These are phyloP conservation scores for Hemileia vastatrix DNA, from an alignment of 1,284 basidiomycete species.

Conservation along the genomic window DNA sequence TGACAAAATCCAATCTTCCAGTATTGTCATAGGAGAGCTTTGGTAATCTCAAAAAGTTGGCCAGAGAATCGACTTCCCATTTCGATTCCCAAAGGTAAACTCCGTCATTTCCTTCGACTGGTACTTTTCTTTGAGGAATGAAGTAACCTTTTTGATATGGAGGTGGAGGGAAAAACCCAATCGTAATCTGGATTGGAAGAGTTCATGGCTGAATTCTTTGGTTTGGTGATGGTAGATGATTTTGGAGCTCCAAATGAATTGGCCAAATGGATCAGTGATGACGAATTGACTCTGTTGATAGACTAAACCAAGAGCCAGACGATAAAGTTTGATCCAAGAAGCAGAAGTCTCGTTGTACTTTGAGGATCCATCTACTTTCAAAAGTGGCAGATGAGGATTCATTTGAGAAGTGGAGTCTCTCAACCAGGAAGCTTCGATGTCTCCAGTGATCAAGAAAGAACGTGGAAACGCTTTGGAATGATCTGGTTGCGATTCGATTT, in stretches of 20 bases:
- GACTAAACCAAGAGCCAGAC: slow-evolving; percentile 28
- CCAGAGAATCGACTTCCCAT: slow-evolving; percentile 34
- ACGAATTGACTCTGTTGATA: slow-evolving; percentile 32
- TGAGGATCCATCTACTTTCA: slow-evolving; percentile 18
- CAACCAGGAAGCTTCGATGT: slow-evolving; percentile 31
- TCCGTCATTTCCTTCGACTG: slow-evolving; percentile 24
- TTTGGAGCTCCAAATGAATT: slow-evolving; percentile 33
- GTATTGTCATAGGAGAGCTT: slow-evolving; percentile 4
- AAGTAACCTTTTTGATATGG: too few species aligned
- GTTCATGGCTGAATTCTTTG: slow-evolving; percentile 29
- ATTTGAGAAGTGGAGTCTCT: slow-evolving; percentile 31
- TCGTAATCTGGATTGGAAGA: too few species aligned
- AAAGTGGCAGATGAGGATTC: slow-evolving; percentile 25
- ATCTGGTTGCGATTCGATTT: slow-evolving; percentile 25
- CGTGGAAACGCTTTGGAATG: slow-evolving; percentile 27
- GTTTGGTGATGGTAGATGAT: slow-evolving; percentile 27
- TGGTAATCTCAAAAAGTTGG: slow-evolving; percentile 22
- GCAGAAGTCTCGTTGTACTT: slow-evolving; percentile 11
- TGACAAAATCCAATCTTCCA: slow-evolving; percentile 28
- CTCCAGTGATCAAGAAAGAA: slow-evolving; percentile 32
- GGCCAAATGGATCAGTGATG: slow-evolving; percentile 27
- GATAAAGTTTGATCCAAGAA: slow-evolving; percentile 31
- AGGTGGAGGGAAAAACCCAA: too few species aligned
- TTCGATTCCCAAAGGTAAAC: slow-evolving; percentile 37
- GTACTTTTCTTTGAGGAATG: slow-evolving; percentile 21